Evolutionary conservation across 2,329 filamentous ascomycete species (phyloP).

Genomic region (Teratosphaeriaceae sp.): DNA sequence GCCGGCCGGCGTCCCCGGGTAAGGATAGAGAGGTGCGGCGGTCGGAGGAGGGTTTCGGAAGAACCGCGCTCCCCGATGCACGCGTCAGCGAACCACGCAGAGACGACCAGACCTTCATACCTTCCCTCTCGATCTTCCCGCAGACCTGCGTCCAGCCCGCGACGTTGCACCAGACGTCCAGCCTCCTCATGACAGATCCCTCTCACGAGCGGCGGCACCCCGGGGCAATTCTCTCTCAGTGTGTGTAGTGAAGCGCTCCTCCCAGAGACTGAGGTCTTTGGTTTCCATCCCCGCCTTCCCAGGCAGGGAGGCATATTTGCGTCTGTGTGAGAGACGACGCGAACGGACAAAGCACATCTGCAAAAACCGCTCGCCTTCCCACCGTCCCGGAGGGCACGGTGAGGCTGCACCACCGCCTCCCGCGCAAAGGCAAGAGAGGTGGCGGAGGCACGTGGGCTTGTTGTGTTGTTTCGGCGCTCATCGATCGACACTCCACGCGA

Average conservation of each 20-base stretch:
- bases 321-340: no score
- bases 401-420: slow-evolving; percentile 12
- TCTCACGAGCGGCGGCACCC: slow-evolving; percentile 31
- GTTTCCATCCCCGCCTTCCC: slow-evolving; percentile 77
- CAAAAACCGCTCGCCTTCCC: slow-evolving; percentile 73
- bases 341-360: slow-evolving; percentile 89
- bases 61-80: slow-evolving; percentile 12
- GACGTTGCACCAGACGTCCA: slow-evolving; percentile 20
- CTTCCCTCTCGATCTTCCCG: slow-evolving; percentile 5
- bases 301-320: no score
- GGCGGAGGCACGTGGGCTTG: slow-evolving; percentile 26
- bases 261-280: slow-evolving; percentile 85
- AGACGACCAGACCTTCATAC: slow-evolving; percentile 11
- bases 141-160: slow-evolving; percentile 11
- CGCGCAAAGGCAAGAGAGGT: slow-evolving; percentile 9
- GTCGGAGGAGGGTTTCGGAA: slow-evolving; percentile 12
- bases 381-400: no score
- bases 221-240: slow-evolving; percentile 52
- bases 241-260: slow-evolving; percentile 70
- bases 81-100: slow-evolving; percentile 3
- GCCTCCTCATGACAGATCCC: slow-evolving; percentile 6
- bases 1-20: no score
- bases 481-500: slow-evolving; percentile 36
- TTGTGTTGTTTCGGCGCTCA: slow-evolving; percentile 48
- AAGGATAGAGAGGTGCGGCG: no score